Base-by-base conservation (phyloP, 164 flowering plant genomes). In the Cinnamomum micranthum region DNA sequence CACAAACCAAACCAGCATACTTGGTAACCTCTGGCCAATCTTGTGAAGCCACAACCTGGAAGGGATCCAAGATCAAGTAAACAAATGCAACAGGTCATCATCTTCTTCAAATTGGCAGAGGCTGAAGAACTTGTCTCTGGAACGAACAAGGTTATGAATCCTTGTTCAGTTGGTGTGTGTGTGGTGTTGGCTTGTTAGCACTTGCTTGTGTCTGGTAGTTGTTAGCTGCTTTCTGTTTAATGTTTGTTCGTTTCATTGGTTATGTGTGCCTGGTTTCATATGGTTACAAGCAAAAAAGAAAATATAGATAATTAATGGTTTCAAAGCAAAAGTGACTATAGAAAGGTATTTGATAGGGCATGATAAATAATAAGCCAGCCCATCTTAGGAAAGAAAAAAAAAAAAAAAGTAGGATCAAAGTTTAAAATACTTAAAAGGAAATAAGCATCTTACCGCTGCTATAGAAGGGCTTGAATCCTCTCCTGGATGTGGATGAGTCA, bases 401-500 rank as follows among this genome's bases (percentile, higher is more conserved):
- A 47, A 3, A 47, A n/a, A 22, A 33, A 12, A 64, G 22, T 20
- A 64, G 47, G 12, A 73, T 22, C 24, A 64, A 22, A n/a, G 24
- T 23, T 50, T 17, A 22, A 24, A 50, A 7, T 66, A 22, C 15
- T 33, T 35, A 25, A 65, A 65, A 55, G 41, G 50, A 65, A 71
- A 9, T 14, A 2, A 27, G 71, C 11, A 70, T 47, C 86, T 71
- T 88, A 93, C 99, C 63, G 97, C 98, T 9, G 99, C 99, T 78
- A 95, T 93, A 0, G 98, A 95, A 6, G 99, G 97, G 75, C 99
- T 95, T 6, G 93, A 89, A 82, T 95, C 98, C 75, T 95, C 99
- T 17, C 99, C 99, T 52, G 97, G 97, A 68, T 92, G 98, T 23
- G 99, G 98, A 84, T 95, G 97, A n/a, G 98, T 93, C 33, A 95